Percentiles rank a stretch among this genome's conserved stretches.
phyloP scores from a whole-genome alignment of 164 flowering plant species.

The Tetracentron sinense region DNA sequence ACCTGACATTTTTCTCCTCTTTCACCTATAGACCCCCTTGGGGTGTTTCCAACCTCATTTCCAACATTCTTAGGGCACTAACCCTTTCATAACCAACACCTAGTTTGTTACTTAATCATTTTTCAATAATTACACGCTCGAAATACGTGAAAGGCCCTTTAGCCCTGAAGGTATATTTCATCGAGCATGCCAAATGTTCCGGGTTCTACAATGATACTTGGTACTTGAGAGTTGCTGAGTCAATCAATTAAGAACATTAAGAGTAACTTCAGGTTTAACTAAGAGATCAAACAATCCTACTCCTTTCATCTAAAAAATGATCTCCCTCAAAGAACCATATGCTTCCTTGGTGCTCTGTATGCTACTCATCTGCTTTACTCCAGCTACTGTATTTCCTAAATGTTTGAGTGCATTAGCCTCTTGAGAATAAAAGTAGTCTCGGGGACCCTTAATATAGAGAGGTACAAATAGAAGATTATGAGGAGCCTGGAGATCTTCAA shows the following conservation, averaged over 20 bases:
- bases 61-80: too few species aligned
- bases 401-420: slow-evolving; percentile 81
- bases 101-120: too few species aligned
- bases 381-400: slow-evolving; percentile 44
- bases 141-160: too few species aligned
- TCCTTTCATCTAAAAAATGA: slow-evolving; percentile 46
- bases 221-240: slow-evolving; percentile 77
- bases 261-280: slow-evolving; percentile 61
- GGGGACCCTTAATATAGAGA: slow-evolving; percentile 91
- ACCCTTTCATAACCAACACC: too few species aligned
- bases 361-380: slow-evolving; percentile 37
- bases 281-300: slow-evolving; percentile 62
- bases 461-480: slow-evolving; percentile 68
- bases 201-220: slow-evolving; percentile 64
- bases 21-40: too few species aligned
- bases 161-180: too few species aligned
- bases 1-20: too few species aligned
- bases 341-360: slow-evolving; percentile 59
- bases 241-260: slow-evolving; percentile 71
- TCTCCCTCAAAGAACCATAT: slow-evolving; percentile 54
- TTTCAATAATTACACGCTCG: too few species aligned
- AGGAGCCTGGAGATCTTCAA: slow-evolving; percentile 90
- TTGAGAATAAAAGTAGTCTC: slow-evolving; percentile 96
- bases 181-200: too few species aligned
- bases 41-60: too few species aligned